phyloP scores from a whole-genome alignment of 257 asterid species.

The Primulina eburnea region DNA sequence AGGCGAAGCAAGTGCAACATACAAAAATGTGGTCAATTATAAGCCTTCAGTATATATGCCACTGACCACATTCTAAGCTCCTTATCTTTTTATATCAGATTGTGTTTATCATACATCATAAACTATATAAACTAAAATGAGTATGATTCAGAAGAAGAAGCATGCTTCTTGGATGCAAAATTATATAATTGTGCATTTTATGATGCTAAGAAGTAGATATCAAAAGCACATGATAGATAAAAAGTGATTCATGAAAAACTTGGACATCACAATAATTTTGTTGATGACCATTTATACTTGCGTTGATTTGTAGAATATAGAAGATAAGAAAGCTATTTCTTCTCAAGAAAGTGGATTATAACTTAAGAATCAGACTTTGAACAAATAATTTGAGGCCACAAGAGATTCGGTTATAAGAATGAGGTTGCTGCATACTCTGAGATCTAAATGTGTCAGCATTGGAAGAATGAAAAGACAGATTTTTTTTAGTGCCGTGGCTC shows the following conservation, averaged over 20 bases:
- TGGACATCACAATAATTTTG: not conserved
- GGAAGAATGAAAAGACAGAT: not conserved
- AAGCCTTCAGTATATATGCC: not conserved
- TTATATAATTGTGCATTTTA: not conserved
- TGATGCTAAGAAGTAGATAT: not conserved
- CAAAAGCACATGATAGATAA: not conserved
- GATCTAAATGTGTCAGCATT: not conserved
- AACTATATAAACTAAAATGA: not conserved
- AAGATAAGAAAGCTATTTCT: not conserved
- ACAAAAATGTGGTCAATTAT: not conserved
- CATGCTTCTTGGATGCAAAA: not conserved
- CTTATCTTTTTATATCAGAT: not conserved
- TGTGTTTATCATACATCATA: not conserved
- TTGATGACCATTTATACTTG: not conserved
- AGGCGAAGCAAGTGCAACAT: not conserved
- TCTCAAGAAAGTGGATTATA: not conserved
- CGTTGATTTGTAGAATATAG: too few relatives aligned
- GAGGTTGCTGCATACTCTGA: not conserved
- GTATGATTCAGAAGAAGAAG: not conserved
- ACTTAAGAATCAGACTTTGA: not conserved
- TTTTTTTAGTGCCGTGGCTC: not conserved
- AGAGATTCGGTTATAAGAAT: not conserved
- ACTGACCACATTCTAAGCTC: not conserved
- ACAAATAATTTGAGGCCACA: not conserved
- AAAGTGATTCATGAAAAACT: not conserved